Percentiles rank a stretch among this genome's conserved stretches.
Evolutionary conservation across 768 basidiomycete species (phyloP).

Genomic region (Boletus edulis): DNA sequence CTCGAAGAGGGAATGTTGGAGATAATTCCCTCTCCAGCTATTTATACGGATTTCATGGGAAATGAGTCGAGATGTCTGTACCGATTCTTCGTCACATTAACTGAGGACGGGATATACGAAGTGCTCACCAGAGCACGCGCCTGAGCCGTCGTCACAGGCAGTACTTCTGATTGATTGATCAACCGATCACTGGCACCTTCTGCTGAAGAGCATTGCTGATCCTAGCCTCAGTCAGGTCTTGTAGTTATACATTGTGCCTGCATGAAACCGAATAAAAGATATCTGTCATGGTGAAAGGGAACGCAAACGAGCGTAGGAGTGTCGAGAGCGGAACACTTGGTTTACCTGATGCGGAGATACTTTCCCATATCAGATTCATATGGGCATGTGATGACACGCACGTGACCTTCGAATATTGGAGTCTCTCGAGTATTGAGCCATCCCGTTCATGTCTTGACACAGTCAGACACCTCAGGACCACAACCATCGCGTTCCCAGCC

Average conservation of each 20-base stretch:
- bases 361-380: constrained; percentile 5
- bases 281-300: no score
- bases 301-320: no score
- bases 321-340: no score
- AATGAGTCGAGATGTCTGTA: not conserved
- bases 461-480: constrained; percentile 9
- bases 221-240: not conserved
- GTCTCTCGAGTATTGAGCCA: constrained; percentile 14
- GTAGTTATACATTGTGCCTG: not conserved
- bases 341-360: constrained; percentile 5
- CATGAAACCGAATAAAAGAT: no score
- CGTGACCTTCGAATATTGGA: constrained; percentile 21
- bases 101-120: no score
- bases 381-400: constrained; percentile 11
- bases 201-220: not conserved
- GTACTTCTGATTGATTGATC: constrained; percentile 2
- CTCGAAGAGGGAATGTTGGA: not conserved
- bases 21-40: not conserved
- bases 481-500: constrained; percentile 5
- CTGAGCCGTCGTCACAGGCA: no score
- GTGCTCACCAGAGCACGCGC: no score
- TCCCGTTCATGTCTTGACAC: constrained; percentile 24
- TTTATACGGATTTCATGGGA: constrained; percentile 5
- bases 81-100: no score
- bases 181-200: not conserved